Percentiles rank a stretch among this genome's conserved stretches.
Evolutionary conservation across 345 rosid species (phyloP).

Genomic region (Pistacia vera): DNA sequence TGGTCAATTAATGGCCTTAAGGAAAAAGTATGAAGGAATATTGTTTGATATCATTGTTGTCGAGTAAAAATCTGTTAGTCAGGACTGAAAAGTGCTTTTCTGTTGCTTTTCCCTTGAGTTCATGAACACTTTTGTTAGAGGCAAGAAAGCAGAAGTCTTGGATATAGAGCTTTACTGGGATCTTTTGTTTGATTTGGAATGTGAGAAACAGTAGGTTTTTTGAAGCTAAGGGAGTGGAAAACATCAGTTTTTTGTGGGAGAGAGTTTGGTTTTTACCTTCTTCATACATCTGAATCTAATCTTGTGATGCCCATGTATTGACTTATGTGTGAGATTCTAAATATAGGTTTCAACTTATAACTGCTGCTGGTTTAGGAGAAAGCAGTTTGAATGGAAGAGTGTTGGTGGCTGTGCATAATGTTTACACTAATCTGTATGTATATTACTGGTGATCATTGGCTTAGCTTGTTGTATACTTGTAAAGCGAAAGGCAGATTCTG

Average conservation of each 20-base stretch:
- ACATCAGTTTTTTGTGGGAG: neutral
- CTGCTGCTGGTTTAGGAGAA: conserved; percentile 6
- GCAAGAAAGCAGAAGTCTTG: neutral
- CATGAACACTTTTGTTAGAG: neutral
- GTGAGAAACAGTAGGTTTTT: neutral
- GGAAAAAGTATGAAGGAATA: neutral
- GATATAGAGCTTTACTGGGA: neutral
- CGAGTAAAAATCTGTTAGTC: conserved; percentile 1
- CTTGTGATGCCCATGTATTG: neutral
- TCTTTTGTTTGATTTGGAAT: neutral
- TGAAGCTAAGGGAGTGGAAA: neutral
- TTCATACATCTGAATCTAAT: neutral
- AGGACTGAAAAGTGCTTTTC: neutral
- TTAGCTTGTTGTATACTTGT: neutral
- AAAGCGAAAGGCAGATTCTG: neutral
- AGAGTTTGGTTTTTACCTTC: neutral
- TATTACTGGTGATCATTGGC: neutral
- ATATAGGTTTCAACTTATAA: neutral
- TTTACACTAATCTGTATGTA: neutral
- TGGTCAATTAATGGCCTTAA: neutral
- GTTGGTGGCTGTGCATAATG: neutral
- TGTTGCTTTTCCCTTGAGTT: neutral
- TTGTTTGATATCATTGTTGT: neutral
- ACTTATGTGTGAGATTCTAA: neutral
- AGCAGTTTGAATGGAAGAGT: neutral